A percentile compares a stretch with the other conserved stretches of the same genome.
These are phyloP conservation scores for Coelastrella sp. DNA, from an alignment of 139 green algal genomes.

Conservation along the genomic window DNA sequence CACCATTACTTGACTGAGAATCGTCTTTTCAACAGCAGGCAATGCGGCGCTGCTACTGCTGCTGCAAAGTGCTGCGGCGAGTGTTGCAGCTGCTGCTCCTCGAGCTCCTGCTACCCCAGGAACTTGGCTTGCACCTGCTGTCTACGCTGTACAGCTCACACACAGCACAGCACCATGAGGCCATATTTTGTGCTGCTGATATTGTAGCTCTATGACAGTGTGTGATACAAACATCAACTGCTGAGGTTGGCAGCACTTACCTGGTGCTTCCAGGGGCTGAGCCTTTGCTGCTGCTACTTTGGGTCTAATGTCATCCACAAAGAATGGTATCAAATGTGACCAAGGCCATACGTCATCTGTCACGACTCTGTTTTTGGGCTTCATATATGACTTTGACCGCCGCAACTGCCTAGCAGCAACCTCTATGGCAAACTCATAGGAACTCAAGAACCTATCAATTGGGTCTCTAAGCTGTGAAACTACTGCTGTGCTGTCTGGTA, in stretches of 20 bases:
- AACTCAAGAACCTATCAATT: conserved; percentile 78
- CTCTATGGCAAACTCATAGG: conserved; percentile 90
- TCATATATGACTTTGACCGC: conserved; percentile 31
- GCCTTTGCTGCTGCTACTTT: conserved; percentile 53
- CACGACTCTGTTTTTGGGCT: conserved; percentile 59
- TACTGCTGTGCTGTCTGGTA: conserved; percentile 56
- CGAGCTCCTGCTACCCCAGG: no score
- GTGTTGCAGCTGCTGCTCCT: not conserved
- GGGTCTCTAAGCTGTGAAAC: conserved; percentile 79
- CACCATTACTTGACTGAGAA: no score
- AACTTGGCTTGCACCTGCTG: no score
- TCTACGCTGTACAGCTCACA: no score
- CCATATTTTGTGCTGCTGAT: not conserved
- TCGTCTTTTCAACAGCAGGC: not conserved
- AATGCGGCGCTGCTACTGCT: not conserved
- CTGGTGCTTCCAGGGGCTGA: not conserved
- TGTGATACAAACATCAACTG: no score
- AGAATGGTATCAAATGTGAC: conserved; percentile 84
- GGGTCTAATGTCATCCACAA: conserved; percentile 71
- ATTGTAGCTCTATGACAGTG: not conserved
- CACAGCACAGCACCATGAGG: no score
- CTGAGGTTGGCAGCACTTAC: conserved; percentile 27
- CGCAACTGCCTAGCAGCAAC: conserved; percentile 62
- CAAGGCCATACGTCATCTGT: conserved; percentile 95
- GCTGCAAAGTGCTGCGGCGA: not conserved